Evolutionary conservation across 495 filamentous ascomycete genomes (phyloP).

Genomic region (Penicillium robsamsonii): DNA sequence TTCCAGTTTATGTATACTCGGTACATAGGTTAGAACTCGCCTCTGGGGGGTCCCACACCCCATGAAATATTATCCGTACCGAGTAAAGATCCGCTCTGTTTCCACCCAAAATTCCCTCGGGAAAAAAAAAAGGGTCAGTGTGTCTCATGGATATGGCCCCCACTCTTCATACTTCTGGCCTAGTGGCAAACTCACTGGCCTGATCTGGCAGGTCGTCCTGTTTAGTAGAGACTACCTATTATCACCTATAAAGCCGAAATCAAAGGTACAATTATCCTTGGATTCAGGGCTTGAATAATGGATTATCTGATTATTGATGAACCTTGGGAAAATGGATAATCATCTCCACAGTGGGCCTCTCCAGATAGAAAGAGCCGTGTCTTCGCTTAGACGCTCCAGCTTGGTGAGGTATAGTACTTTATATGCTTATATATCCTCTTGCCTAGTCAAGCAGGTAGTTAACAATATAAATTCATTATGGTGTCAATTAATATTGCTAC

Average conservation of each 20-base stretch:
- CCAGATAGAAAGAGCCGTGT: slow-evolving; percentile 3
- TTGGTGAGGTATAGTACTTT: background rate
- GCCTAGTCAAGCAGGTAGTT: slow-evolving; percentile 4
- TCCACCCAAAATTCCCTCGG: slow-evolving; percentile 25
- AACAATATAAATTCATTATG: background rate
- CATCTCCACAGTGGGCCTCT: slow-evolving; percentile 9
- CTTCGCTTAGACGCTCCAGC: background rate
- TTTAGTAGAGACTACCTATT: background rate
- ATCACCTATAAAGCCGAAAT: no score
- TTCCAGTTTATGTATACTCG: slow-evolving; percentile 2
- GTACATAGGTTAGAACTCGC: background rate
- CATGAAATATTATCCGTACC: slow-evolving; percentile 12
- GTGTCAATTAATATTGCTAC: background rate
- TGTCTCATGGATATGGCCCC: background rate
- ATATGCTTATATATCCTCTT: background rate
- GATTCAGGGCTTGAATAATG: background rate
- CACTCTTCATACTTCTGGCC: background rate
- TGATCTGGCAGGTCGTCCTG: background rate
- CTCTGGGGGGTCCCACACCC: background rate
- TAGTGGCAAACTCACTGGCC: slow-evolving; percentile 17
- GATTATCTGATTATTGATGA: background rate
- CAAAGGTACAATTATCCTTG: background rate
- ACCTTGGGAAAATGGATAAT: background rate
- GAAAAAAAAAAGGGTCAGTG: slow-evolving; percentile 2
- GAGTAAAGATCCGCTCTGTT: slow-evolving; percentile 21